A percentile compares a stretch with the other conserved stretches of the same genome.
Evolutionary conservation across 805 yeast species (phyloP).

Genomic region (Yarrowia keelungensis): DNA sequence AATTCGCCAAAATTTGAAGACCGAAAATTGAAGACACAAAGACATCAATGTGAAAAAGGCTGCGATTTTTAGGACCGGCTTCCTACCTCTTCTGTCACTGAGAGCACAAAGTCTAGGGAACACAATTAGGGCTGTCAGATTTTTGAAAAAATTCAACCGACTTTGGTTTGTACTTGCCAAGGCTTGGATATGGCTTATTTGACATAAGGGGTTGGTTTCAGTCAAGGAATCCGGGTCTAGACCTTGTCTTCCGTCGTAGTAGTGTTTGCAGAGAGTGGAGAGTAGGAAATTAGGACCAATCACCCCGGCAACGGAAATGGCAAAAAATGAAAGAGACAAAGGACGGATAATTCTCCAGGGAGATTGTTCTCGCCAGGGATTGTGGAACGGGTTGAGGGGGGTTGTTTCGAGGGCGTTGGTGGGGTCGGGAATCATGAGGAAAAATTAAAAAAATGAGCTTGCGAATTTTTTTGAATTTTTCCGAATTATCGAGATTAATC

Average conservation of each 20-base stretch:
- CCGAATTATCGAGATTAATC: no score
- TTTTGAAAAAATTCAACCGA: neutral
- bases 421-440: constrained; percentile 4
- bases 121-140: neutral
- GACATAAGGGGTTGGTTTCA: constrained; percentile 14
- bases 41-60: neutral
- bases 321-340: constrained; percentile 7
- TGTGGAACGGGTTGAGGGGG: constrained; percentile 28
- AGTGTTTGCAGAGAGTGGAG: constrained; percentile 18
- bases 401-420: constrained; percentile 30
- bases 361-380: constrained; percentile 31
- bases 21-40: no score
- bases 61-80: neutral
- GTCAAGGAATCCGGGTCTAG: constrained; percentile 12
- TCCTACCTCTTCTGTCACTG: constrained; percentile 18
- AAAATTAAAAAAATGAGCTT: neutral
- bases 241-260: constrained; percentile 21
- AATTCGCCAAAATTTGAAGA: neutral
- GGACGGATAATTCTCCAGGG: constrained; percentile 30
- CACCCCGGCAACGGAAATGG: constrained; percentile 1
- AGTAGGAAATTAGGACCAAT: constrained; percentile 12
- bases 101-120: constrained; percentile 3
- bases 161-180: constrained; percentile 2
- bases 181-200: neutral
- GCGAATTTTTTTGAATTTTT: no score